These are phyloP conservation scores for Suillus spraguei DNA, from an alignment of 768 basidiomycete species.

Conservation along the genomic window DNA sequence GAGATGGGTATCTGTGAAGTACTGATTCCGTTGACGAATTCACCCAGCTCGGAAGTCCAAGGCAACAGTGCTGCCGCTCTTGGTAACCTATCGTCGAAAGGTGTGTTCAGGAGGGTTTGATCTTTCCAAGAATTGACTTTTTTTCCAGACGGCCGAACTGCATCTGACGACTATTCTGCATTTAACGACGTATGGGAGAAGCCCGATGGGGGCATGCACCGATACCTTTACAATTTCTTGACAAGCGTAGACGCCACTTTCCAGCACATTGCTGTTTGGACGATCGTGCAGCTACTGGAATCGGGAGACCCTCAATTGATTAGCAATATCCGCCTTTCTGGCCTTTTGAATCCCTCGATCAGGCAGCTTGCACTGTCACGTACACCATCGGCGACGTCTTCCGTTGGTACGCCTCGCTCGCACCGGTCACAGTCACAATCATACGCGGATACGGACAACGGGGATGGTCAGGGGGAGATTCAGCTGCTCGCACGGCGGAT, in stretches of 20 bases:
- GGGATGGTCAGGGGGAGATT: slow-evolving; percentile 86
- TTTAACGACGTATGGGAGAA: slow-evolving; percentile 99
- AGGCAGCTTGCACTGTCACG: slow-evolving; percentile 77
- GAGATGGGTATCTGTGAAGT: slow-evolving; percentile 99
- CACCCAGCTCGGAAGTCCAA: slow-evolving; percentile 95
- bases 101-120: slow-evolving; percentile 39
- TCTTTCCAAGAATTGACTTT: slow-evolving; percentile 4
- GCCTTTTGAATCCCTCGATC: slow-evolving; percentile 82
- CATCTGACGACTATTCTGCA: slow-evolving; percentile 89
- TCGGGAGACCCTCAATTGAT: slow-evolving; percentile 93
- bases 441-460: slow-evolving; percentile 81
- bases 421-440: slow-evolving; percentile 70
- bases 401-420: slow-evolving; percentile 72
- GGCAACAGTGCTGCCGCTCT: slow-evolving; percentile 98
- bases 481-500: slow-evolving; percentile 83
- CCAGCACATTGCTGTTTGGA: slow-evolving; percentile 99
- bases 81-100: slow-evolving; percentile 97
- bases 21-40: slow-evolving; percentile 94
- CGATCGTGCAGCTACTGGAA: slow-evolving; percentile 95
- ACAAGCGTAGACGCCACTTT: slow-evolving; percentile 94
- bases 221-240: slow-evolving; percentile 92
- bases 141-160: slow-evolving; percentile 65
- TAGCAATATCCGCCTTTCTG: slow-evolving; percentile 87
- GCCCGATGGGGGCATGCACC: slow-evolving; percentile 96
- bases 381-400: slow-evolving; percentile 69